A percentile compares a stretch with the other conserved stretches of the same genome.
Evolutionary conservation across 2,329 filamentous ascomycete genomes (phyloP).

Genomic region (Plenodomus tracheiphilus): DNA sequence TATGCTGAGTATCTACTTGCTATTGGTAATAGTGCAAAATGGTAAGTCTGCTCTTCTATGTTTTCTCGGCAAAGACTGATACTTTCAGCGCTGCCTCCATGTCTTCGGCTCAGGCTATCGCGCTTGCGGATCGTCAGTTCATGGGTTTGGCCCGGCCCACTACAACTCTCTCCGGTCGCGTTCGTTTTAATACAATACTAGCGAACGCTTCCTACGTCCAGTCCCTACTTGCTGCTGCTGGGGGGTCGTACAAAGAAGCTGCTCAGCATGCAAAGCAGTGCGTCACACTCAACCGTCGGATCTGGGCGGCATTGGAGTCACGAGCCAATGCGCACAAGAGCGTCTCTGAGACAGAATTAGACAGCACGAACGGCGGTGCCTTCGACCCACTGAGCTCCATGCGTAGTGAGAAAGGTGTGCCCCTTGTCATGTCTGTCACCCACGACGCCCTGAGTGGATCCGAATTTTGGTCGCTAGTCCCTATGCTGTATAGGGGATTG

Average conservation of each 20-base stretch:
- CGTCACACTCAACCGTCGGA: slow-evolving; percentile 54
- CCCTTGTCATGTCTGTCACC: slow-evolving; percentile 47
- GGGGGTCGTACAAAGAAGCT: slow-evolving; percentile 51
- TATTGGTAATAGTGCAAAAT: slow-evolving; percentile 67
- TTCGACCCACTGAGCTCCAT: slow-evolving; percentile 36
- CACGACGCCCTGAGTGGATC: slow-evolving; percentile 60
- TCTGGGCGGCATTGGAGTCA: slow-evolving; percentile 57
- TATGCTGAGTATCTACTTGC: slow-evolving; percentile 75
- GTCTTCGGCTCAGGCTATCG: slow-evolving; percentile 32
- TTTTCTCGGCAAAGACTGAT: slow-evolving; percentile 15
- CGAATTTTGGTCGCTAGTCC: slow-evolving; percentile 78
- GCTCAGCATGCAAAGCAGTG: slow-evolving; percentile 54
- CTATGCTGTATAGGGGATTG: slow-evolving; percentile 71
- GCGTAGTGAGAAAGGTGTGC: slow-evolving; percentile 32
- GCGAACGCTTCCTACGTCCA: slow-evolving; percentile 66
- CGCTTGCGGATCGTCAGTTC: slow-evolving; percentile 31
- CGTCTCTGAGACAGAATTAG: slow-evolving; percentile 10
- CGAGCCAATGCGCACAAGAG: slow-evolving; percentile 29
- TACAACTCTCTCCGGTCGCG: slow-evolving; percentile 37
- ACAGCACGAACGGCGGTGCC: slow-evolving; percentile 14
- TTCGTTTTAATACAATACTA: slow-evolving; percentile 55
- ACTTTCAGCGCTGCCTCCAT: slow-evolving; percentile 32
- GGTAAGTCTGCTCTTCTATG: slow-evolving; percentile 29
- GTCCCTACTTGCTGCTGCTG: slow-evolving; percentile 67
- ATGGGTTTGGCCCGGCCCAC: slow-evolving; percentile 35